Conservation (phyloP, 805 yeast genomes). For the Candida methanosorbosa region DNA sequence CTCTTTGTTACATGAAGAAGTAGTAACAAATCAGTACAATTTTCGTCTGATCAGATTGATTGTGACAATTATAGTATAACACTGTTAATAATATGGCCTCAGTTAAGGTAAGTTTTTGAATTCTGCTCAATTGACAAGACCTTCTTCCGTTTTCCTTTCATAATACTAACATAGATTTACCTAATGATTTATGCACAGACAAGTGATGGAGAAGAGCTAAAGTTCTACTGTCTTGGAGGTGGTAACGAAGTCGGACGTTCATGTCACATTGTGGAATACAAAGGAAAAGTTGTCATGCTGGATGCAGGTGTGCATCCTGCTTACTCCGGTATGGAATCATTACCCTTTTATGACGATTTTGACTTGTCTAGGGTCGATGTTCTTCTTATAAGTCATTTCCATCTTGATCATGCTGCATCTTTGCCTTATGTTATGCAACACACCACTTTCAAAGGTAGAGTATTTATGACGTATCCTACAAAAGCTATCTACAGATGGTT, state of each 20-base stretch:
- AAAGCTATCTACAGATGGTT: constrained; percentile 97
- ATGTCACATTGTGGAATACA: constrained; percentile 85
- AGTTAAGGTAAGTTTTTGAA: not conserved
- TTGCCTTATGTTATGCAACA: constrained; percentile 97
- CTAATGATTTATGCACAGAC: no score
- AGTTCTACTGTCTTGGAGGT: constrained; percentile 92
- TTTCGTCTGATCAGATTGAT: no score
- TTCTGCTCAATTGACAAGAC: not conserved
- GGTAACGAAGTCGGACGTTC: constrained; percentile 97
- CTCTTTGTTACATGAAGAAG: no score
- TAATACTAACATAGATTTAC: not conserved
- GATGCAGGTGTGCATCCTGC: constrained; percentile 99
- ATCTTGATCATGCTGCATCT: constrained; percentile 96
- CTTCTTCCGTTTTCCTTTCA: not conserved
- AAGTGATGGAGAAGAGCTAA: constrained; percentile 30
- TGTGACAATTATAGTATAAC: no score
- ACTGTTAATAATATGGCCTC: not conserved
- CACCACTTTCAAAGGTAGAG: constrained; percentile 89
- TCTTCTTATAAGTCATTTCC: constrained; percentile 87
- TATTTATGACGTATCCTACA: constrained; percentile 98
- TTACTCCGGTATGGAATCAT: constrained; percentile 74
- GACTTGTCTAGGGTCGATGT: constrained; percentile 85
- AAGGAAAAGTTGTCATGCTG: constrained; percentile 91
- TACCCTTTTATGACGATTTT: constrained; percentile 94
- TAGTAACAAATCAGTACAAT: no score